Evolutionary conservation across 441 rosid genomes (phyloP).

Genomic region (Sinapis alba): DNA sequence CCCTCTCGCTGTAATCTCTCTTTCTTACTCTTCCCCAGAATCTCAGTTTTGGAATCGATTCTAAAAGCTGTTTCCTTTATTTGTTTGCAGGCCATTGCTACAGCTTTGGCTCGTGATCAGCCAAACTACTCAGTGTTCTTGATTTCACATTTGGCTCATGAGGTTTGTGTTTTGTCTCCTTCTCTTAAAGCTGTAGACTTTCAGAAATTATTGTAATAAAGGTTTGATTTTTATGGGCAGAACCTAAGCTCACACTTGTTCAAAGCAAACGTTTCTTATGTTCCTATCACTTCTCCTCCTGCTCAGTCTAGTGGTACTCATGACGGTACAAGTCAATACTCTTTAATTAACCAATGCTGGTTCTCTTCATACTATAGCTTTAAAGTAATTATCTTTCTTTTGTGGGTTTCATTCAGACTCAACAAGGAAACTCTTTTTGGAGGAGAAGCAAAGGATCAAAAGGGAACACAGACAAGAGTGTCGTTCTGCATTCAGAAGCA

Average conservation of each 20-base stretch:
- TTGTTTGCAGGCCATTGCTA: slow-evolving; percentile 67
- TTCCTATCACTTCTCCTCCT: slow-evolving; percentile 68
- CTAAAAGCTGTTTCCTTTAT: not conserved
- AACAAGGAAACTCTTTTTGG: slow-evolving; percentile 34
- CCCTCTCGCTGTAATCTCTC: slow-evolving; percentile 67
- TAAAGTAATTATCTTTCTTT: not conserved
- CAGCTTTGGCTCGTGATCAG: slow-evolving; percentile 73
- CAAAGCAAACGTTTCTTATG: slow-evolving; percentile 44
- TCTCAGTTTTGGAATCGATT: slow-evolving; percentile 10
- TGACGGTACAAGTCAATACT: slow-evolving; percentile 43
- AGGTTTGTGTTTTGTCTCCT: slow-evolving; percentile 45
- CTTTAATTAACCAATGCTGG: not conserved
- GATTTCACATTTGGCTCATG: slow-evolving; percentile 75
- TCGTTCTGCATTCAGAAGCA: slow-evolving; percentile 49
- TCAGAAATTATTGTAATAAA: not conserved
- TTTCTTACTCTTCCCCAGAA: not conserved
- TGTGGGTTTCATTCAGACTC: slow-evolving; percentile 41
- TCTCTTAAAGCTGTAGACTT: slow-evolving; percentile 13
- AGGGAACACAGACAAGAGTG: slow-evolving; percentile 72
- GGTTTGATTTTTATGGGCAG: slow-evolving; percentile 42
- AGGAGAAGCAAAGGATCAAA: slow-evolving; percentile 47
- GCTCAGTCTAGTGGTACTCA: slow-evolving; percentile 49
- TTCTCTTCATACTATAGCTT: not conserved
- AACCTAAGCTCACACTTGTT: slow-evolving; percentile 58
- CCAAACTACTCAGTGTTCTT: slow-evolving; percentile 56